A percentile compares a stretch with the other conserved stretches of the same genome.
Conservation (phyloP, 768 basidiomycete genomes). For the Baorangia bicolor region DNA sequence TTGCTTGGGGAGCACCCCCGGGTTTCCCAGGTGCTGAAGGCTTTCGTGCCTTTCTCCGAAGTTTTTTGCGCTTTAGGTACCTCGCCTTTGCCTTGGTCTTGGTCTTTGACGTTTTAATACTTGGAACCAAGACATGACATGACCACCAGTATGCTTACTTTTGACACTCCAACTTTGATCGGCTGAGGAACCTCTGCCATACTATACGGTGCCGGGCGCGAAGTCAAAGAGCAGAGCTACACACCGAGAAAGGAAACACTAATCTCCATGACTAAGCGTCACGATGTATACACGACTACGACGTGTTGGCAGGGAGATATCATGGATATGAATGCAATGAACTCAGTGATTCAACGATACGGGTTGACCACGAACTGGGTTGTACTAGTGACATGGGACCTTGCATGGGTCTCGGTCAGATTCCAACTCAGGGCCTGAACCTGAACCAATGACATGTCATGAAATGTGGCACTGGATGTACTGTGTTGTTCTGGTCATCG, state of each 20-base stretch:
- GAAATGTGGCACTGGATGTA: too few relatives aligned
- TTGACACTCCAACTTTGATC: slow-evolving; percentile 6
- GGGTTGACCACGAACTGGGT: background rate
- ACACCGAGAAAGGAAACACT: slow-evolving; percentile 6
- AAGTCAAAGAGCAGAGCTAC: background rate
- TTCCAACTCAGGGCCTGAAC: background rate
- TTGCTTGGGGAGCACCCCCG: slow-evolving; percentile 20
- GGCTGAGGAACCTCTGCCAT: slow-evolving; percentile 13
- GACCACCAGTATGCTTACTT: slow-evolving; percentile 17
- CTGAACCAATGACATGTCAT: slow-evolving; percentile 1
- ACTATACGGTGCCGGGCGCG: background rate
- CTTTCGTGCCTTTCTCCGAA: slow-evolving; percentile 55
- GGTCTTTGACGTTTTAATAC: slow-evolving; percentile 30
- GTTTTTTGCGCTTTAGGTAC: slow-evolving; percentile 72
- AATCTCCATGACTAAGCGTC: too few relatives aligned
- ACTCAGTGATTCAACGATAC: background rate
- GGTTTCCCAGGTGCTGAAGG: slow-evolving; percentile 26
- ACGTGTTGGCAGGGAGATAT: too few relatives aligned
- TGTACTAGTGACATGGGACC: background rate
- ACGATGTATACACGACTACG: too few relatives aligned
- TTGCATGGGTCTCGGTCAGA: too few relatives aligned
- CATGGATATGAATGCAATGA: background rate
- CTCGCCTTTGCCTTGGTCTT: slow-evolving; percentile 74
- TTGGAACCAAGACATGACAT: background rate
- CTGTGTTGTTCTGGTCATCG: background rate